These are phyloP conservation scores for Fusarium sp. DNA, from an alignment of 2,329 filamentous ascomycete genomes.

Conservation along the genomic window DNA sequence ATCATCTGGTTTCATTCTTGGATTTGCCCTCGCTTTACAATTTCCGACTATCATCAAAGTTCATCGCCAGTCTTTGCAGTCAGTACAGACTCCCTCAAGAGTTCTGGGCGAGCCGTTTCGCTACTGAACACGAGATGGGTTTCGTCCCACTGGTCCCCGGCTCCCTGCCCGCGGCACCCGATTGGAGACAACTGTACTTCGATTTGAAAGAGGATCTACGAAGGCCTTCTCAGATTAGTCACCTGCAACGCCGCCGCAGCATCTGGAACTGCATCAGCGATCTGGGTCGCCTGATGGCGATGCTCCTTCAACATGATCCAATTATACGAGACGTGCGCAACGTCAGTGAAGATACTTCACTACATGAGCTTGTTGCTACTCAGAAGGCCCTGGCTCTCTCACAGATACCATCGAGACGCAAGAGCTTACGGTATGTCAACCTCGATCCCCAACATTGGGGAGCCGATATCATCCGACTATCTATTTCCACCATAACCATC, in stretches of 20 bases:
- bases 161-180: rapidly evolving
- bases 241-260: background rate
- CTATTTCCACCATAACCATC: background rate
- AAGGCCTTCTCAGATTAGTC: rapidly evolving
- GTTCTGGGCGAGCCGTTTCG: slow-evolving; percentile 31
- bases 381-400: background rate
- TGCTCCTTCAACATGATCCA: background rate
- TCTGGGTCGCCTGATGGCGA: background rate
- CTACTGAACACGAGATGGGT: background rate
- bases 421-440: background rate
- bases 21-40: slow-evolving; percentile 2
- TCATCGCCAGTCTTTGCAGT: background rate
- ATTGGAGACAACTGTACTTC: slow-evolving; percentile 12
- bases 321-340: rapidly evolving
- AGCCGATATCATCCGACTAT: background rate
- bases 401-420: background rate
- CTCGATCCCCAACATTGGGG: background rate
- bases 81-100: background rate
- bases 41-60: slow-evolving; percentile 7
- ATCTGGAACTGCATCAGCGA: background rate
- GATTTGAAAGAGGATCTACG: background rate
- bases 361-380: background rate
- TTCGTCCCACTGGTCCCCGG: background rate
- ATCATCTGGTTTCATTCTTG: background rate
- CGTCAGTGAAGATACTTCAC: background rate